phyloP scores from a whole-genome alignment of 257 asterid species.

The Hygrophila difformis region DNA sequence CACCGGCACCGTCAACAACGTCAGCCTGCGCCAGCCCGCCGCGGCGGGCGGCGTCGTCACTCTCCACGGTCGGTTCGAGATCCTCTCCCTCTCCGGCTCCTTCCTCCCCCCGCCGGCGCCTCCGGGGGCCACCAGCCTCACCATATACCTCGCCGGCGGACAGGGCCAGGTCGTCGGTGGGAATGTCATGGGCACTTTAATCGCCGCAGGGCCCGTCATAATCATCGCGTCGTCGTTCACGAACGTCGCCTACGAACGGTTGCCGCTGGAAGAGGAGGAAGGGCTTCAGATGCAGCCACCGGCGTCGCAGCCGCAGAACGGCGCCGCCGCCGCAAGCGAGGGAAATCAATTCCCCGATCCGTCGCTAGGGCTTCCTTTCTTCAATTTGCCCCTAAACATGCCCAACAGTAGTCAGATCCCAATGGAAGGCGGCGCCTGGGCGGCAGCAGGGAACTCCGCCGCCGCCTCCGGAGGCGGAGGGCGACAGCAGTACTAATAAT shows the following conservation, averaged over 20 bases:
- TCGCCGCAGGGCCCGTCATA: slow-evolving; percentile 69
- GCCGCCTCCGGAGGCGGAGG: slow-evolving; percentile 18
- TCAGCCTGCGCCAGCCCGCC: slow-evolving; percentile 59
- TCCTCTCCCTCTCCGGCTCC: slow-evolving; percentile 65
- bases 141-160: slow-evolving; percentile 66
- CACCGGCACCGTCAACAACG: slow-evolving; percentile 74
- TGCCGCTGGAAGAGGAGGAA: slow-evolving; percentile 73
- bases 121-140: slow-evolving; percentile 80
- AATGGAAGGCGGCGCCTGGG: slow-evolving; percentile 68
- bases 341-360: slow-evolving; percentile 47
- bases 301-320: slow-evolving; percentile 24
- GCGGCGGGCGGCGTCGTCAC: slow-evolving; percentile 61
- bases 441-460: slow-evolving; percentile 42
- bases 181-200: slow-evolving; percentile 70
- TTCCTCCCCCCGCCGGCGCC: slow-evolving; percentile 91
- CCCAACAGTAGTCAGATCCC: slow-evolving; percentile 44
- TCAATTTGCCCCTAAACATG: slow-evolving; percentile 63
- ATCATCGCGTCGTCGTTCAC: slow-evolving; percentile 74
- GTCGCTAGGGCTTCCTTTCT: slow-evolving; percentile 61
- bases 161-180: slow-evolving; percentile 94
- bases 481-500: slow-evolving; percentile 35
- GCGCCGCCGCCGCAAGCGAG: slow-evolving; percentile 11
- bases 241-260: slow-evolving; percentile 73
- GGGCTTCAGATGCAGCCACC: slow-evolving; percentile 43
- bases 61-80: slow-evolving; percentile 74